Conservation (phyloP, 306 rosid species). For the Myrica gale region DNA sequence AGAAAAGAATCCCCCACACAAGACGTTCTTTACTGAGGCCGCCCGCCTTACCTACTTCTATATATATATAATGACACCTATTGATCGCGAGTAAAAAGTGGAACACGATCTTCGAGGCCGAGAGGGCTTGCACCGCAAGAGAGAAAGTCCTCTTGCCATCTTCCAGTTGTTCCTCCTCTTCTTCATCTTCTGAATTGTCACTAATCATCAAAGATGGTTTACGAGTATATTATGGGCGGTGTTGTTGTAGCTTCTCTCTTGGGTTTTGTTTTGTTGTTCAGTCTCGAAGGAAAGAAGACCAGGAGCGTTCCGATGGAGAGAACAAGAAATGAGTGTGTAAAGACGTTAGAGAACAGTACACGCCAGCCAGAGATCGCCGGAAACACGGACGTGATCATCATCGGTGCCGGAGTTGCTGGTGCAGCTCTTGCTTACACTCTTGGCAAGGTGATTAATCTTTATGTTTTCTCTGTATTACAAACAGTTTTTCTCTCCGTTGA, state of each 20-base stretch:
- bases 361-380: conserved; percentile 13
- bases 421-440: conserved; percentile 92
- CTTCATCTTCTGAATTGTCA: background rate
- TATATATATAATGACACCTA: background rate
- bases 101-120: background rate
- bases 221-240: conserved; percentile 33
- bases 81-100: background rate
- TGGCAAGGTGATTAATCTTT: conserved; percentile 51
- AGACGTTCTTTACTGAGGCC: background rate
- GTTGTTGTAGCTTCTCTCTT: conserved; percentile 46
- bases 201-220: conserved; percentile 41
- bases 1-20: too few species aligned
- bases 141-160: background rate
- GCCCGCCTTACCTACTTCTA: background rate
- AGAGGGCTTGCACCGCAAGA: conserved; percentile 5
- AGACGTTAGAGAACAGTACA: conserved; percentile 26
- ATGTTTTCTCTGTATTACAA: background rate
- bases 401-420: conserved; percentile 95
- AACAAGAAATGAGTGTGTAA: conserved; percentile 14
- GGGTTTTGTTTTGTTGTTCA: conserved; percentile 37
- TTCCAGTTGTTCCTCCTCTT: conserved; percentile 6
- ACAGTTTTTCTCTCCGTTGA: background rate
- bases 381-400: conserved; percentile 52
- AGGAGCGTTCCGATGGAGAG: conserved; percentile 16
- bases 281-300: conserved; percentile 35